Base-by-base conservation (phyloP, 208 protist genomes). In the Leishmania gerbilli region DNA sequence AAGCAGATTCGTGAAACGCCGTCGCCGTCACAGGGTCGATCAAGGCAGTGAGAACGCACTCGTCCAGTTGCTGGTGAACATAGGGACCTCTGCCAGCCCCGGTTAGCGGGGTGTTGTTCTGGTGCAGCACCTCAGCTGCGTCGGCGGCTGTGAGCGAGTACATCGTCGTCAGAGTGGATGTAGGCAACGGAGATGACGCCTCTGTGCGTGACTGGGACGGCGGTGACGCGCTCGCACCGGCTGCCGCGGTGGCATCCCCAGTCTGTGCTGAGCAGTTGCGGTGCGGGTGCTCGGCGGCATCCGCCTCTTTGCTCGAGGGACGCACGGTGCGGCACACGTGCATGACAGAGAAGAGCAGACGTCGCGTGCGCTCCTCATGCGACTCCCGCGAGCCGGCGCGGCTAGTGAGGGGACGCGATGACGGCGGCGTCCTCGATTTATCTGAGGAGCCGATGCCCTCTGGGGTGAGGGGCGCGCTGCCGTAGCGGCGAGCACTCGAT, bases 11-110 rank as follows among this genome's bases (percentile, higher is more conserved):
- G 75, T 91, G 83, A 79, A 89, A 94, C 19, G 87, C 76, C 5
- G 91, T 90, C 71, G 87, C 91, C 1, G 87, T 90, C 21, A 95
- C 84, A 56, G 86, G 47, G 83, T 95, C 92, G 40, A 92, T 87
- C 47, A 97, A 84, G 27, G 88, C 90, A 42, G 87, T 83, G 31
- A 97, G 81, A 17, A 90, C 90, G 71, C 91, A 87, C 55, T 95
- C 91, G 42, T 91, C 84, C 19, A 97, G 79, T 34, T 75, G 74
- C 53, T 89, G 90, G 84, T 89, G 86, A 24, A 89, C 83, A 80
- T 92, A 93, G 1, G 90, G 89, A 37, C 88, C 89, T 15, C 77
- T 89, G n/a, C 88, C 88, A 47, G 56, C 62, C 27, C 84, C 82
- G 3, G 91, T 92, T 24, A 93, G 76, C n/a, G 82, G 86, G 13